Conservation (phyloP, 371 early-diverging fungal species). For the Syncephalis fuscata region DNA sequence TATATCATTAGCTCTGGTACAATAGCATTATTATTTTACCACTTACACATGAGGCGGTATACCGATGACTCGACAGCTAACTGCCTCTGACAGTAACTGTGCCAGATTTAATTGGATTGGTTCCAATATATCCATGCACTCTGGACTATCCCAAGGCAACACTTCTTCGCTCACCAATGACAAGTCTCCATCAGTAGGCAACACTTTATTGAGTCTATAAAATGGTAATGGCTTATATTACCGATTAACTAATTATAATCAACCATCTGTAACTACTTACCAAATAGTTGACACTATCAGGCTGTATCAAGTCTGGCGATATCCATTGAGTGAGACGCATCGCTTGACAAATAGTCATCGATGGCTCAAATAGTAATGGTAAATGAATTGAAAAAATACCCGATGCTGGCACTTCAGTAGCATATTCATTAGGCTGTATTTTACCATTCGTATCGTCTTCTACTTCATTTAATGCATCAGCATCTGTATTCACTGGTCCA, state of each 20-base stretch:
- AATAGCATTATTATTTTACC: constrained; percentile 10
- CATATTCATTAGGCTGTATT: constrained; percentile 8
- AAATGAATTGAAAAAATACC: constrained; percentile 43
- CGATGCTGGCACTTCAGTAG: constrained; percentile 56
- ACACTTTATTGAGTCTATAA: constrained; percentile 18
- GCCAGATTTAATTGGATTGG: constrained; percentile 9
- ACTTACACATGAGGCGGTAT: constrained; percentile 28
- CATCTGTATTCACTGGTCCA: constrained; percentile 1
- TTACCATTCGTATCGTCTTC: constrained; percentile 1
- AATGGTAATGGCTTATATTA: constrained; percentile 22
- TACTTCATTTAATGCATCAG: not conserved
- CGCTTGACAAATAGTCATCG: not conserved
- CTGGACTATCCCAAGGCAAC: not conserved
- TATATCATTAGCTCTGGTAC: no score
- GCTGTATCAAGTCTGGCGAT: not conserved
- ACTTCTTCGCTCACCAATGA: not conserved
- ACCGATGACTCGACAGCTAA: constrained; percentile 29
- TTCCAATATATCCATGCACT: not conserved
- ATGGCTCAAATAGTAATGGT: not conserved
- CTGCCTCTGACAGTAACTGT: constrained; percentile 27
- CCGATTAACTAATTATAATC: not conserved
- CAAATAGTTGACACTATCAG: not conserved
- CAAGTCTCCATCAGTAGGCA: constrained; percentile 17
- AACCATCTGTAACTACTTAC: not conserved
- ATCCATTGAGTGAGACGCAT: not conserved